Evolutionary conservation across 129 eudicot species (phyloP).

Genomic region (Artemisia annua): DNA sequence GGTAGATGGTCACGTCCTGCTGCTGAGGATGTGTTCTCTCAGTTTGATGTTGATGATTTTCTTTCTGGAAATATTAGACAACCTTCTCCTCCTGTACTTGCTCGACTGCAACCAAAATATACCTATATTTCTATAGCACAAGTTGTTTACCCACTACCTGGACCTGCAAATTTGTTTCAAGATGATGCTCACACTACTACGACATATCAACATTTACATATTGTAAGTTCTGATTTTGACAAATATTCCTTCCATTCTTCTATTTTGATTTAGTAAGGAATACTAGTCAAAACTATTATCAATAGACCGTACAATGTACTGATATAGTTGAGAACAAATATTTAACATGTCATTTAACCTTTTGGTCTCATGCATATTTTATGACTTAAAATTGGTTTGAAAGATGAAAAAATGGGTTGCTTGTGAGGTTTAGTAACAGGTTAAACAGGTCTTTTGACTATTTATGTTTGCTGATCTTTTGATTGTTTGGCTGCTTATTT

Average conservation of each 20-base stretch:
- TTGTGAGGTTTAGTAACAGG: too few relatives aligned
- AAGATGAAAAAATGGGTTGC: too few relatives aligned
- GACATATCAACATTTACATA: conserved; percentile 85
- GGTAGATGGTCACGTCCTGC: conserved; percentile 72
- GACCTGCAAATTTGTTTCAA: conserved; percentile 63
- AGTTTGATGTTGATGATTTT: conserved; percentile 38
- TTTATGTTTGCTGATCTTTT: too few relatives aligned
- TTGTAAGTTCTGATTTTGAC: conserved; percentile 49
- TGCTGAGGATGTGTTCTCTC: conserved; percentile 15
- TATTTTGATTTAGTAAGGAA: neutral
- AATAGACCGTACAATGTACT: neutral
- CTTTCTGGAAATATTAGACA: conserved; percentile 67
- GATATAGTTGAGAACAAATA: too few relatives aligned
- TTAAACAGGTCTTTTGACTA: too few relatives aligned
- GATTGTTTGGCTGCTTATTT: too few relatives aligned
- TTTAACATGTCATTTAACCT: too few relatives aligned
- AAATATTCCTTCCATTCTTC: neutral
- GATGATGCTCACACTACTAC: conserved; percentile 55
- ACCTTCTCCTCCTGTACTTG: conserved; percentile 93
- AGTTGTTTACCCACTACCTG: conserved; percentile 98
- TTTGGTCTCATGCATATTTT: too few relatives aligned
- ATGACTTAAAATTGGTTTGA: too few relatives aligned
- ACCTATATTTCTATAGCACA: conserved; percentile 63
- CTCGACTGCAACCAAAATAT: conserved; percentile 68
- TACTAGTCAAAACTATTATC: neutral